Percentiles rank a stretch among this genome's conserved stretches.
Evolutionary conservation across 345 rosid genomes (phyloP).

Genomic region (Pistacia vera): DNA sequence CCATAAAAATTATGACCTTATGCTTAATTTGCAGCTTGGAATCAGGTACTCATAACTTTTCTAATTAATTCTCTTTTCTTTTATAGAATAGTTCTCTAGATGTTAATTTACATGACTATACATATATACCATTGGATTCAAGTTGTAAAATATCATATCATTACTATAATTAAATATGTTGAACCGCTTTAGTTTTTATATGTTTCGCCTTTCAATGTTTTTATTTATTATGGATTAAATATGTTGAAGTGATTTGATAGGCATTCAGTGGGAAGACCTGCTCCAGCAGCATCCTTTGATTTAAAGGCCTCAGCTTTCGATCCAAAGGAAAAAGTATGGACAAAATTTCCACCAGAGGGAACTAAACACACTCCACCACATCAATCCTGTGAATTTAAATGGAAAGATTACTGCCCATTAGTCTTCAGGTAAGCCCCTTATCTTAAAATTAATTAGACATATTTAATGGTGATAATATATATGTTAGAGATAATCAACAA

Average conservation of each 20-base stretch:
- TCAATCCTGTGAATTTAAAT: conserved; percentile 77
- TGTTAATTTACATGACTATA: too few species aligned
- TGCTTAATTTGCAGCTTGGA: conserved; percentile 90
- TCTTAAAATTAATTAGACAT: too few species aligned
- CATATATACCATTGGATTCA: too few species aligned
- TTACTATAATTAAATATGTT: too few species aligned
- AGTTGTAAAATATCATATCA: too few species aligned
- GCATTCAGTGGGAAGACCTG: conserved; percentile 89
- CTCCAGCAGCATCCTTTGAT: conserved; percentile 72
- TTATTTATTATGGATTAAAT: neutral
- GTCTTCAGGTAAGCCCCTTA: conserved; percentile 72
- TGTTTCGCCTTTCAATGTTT: neutral
- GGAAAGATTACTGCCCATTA: conserved; percentile 98
- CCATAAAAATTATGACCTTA: conserved; percentile 88
- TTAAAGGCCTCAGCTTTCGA: conserved; percentile 90
- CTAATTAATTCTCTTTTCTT: neutral
- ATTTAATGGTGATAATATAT: too few species aligned
- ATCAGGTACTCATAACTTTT: conserved; percentile 35
- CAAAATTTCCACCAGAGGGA: conserved; percentile 91
- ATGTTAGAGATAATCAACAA: too few species aligned
- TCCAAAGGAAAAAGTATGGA: conserved; percentile 93
- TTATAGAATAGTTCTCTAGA: neutral
- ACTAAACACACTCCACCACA: conserved; percentile 92
- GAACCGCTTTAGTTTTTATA: neutral
- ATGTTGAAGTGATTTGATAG: conserved; percentile 30